Conservation (phyloP, 768 basidiomycete genomes). For the Suillus ampliporus region DNA sequence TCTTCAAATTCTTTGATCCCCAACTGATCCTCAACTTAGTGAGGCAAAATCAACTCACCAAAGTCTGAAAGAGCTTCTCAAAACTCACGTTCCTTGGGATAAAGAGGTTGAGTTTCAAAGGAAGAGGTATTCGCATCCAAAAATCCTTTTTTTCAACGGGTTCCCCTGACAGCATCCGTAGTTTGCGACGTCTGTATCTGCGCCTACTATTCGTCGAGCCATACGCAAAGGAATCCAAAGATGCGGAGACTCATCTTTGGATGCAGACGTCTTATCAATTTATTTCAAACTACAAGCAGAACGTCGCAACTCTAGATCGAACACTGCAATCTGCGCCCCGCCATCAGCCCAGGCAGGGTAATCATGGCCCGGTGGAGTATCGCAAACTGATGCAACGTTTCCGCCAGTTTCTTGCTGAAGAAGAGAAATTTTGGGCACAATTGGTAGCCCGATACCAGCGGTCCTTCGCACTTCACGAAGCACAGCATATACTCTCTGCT, state of each 20-base stretch:
- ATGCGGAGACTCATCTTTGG: constrained; percentile 87
- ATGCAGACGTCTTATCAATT: constrained; percentile 90
- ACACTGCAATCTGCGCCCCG: constrained; percentile 48
- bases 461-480: constrained; percentile 72
- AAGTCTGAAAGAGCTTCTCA: constrained; percentile 75
- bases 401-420: constrained; percentile 85
- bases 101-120: constrained; percentile 86
- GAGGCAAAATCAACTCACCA: constrained; percentile 82
- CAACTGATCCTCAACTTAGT: constrained; percentile 44
- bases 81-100: constrained; percentile 78
- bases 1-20: background rate
- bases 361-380: constrained; percentile 75
- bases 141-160: constrained; percentile 8
- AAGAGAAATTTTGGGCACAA: constrained; percentile 91
- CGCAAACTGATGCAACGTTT: constrained; percentile 89
- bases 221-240: constrained; percentile 73
- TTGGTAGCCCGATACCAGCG: constrained; percentile 78
- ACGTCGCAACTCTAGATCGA: constrained; percentile 69
- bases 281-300: constrained; percentile 83
- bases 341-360: constrained; percentile 43
- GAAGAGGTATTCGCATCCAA: constrained; percentile 68
- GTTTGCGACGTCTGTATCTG: constrained; percentile 74
- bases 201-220: constrained; percentile 72
- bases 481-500: constrained; percentile 56
- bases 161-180: constrained; percentile 35